Evolutionary conservation across 306 rosid species (phyloP).

Genomic region (Crataegus laevigata): DNA sequence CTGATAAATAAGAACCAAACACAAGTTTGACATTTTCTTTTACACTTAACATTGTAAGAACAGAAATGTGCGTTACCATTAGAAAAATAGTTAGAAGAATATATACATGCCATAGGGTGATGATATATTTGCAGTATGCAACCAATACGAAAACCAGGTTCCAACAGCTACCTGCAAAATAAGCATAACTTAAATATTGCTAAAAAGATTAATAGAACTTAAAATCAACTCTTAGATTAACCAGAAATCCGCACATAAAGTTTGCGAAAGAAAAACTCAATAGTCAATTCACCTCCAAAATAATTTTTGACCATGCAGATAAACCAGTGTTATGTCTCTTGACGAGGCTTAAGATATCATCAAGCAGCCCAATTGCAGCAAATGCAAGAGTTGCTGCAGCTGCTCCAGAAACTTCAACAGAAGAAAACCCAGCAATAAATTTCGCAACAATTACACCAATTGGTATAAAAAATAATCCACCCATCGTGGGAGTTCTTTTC

Average conservation of each 20-base stretch:
- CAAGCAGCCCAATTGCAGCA: conserved; percentile 76
- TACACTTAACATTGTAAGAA: conserved; percentile 27
- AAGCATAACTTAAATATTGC: conserved; percentile 17
- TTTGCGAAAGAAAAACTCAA: conserved; percentile 5
- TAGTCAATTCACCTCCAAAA: conserved; percentile 52
- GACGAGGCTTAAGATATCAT: conserved; percentile 54
- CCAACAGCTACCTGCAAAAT: conserved; percentile 76
- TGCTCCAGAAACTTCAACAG: conserved; percentile 65
- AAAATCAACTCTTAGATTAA: not conserved
- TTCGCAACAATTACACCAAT: conserved; percentile 66
- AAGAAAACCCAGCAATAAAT: conserved; percentile 48
- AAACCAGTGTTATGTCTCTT: conserved; percentile 54
- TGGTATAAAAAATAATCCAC: conserved; percentile 84
- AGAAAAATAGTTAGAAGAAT: conserved; percentile 82
- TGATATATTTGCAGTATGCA: conserved; percentile 56
- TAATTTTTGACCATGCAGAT: conserved; percentile 42
- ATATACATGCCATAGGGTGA: conserved; percentile 99
- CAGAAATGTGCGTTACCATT: conserved; percentile 88
- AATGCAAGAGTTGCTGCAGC: conserved; percentile 69
- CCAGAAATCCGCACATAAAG: not conserved
- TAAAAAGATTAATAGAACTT: not conserved
- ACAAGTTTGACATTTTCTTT: conserved; percentile 19
- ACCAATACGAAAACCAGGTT: conserved; percentile 77
- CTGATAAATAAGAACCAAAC: not conserved
- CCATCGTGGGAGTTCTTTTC: conserved; percentile 74